Percentiles rank a stretch among this genome's conserved stretches.
Evolutionary conservation across 352 stramenopile species (phyloP).

Genomic region (Phytophthora syringae): DNA sequence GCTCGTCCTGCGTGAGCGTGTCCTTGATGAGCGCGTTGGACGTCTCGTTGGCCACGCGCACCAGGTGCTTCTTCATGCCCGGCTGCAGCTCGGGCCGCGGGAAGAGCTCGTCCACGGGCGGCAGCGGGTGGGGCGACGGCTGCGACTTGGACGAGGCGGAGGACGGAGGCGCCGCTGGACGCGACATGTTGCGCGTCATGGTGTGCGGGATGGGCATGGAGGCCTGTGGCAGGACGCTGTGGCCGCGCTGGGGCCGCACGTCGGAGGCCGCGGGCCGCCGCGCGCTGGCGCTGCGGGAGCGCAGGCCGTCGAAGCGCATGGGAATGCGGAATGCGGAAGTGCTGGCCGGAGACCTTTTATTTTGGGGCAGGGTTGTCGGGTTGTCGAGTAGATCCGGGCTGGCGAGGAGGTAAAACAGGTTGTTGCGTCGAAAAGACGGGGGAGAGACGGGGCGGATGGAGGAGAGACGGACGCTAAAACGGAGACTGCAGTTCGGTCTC

Average conservation of each 20-base stretch:
- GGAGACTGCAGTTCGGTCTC: background rate
- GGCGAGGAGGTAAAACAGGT: conserved; percentile 12
- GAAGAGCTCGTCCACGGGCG: conserved; percentile 55
- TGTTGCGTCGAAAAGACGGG: conserved; percentile 20
- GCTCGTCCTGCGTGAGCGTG: conserved; percentile 58
- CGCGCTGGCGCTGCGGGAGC: conserved; percentile 28
- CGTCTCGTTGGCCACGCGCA: conserved; percentile 83
- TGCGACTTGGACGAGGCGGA: conserved; percentile 16
- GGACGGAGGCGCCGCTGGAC: conserved; percentile 17
- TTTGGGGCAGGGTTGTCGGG: conserved; percentile 14
- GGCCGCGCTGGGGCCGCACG: conserved; percentile 17
- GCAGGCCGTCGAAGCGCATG: conserved; percentile 42
- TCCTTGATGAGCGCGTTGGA: conserved; percentile 81
- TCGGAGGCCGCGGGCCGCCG: conserved; percentile 15
- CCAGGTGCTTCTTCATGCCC: conserved; percentile 80
- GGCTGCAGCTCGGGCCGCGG: conserved; percentile 64
- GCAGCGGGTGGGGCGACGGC: conserved; percentile 5
- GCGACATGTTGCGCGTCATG: conserved; percentile 30
- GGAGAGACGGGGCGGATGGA: conserved; percentile 17
- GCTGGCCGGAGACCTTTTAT: conserved; percentile 14
- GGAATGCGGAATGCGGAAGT: conserved; percentile 16
- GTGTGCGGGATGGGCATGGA: conserved; percentile 30
- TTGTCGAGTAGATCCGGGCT: too few relatives aligned
- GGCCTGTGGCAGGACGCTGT: conserved; percentile 27
- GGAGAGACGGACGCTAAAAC: background rate